phyloP scores from a whole-genome alignment of 495 filamentous ascomycete species.

The Penicillium lividum region DNA sequence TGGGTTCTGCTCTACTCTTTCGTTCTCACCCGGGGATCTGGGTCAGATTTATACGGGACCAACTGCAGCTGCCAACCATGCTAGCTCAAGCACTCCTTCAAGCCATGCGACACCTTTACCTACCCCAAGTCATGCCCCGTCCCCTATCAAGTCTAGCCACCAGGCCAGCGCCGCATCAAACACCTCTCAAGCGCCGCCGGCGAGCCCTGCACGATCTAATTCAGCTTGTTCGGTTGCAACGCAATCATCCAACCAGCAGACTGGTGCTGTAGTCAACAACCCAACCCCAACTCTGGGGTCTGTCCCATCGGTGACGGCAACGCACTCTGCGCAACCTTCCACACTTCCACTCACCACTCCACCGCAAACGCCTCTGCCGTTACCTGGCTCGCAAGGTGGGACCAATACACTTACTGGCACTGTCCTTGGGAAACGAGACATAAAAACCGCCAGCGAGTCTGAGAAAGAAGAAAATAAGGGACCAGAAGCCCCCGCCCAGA shows the following conservation, averaged over 20 bases:
- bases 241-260: conserved; percentile 41
- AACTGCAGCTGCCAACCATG: conserved; percentile 46
- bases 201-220: conserved; percentile 78
- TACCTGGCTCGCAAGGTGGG: conserved; percentile 40
- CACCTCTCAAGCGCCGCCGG: conserved; percentile 57
- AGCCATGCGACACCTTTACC: conserved; percentile 63
- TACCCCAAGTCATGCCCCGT: conserved; percentile 65
- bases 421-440: conserved; percentile 60
- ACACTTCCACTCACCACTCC: conserved; percentile 72
- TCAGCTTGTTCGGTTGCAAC: conserved; percentile 85
- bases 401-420: conserved; percentile 41
- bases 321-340: conserved; percentile 56
- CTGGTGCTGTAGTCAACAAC: conserved; percentile 61
- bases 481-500: conserved; percentile 39
- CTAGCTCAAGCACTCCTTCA: conserved; percentile 46
- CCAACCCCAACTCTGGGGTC: conserved; percentile 73
- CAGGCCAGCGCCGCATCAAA: conserved; percentile 35
- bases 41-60: conserved; percentile 81
- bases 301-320: conserved; percentile 71
- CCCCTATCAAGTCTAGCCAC: conserved; percentile 53
- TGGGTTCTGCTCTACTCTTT: conserved; percentile 91
- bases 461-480: conserved; percentile 64
- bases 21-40: conserved; percentile 81
- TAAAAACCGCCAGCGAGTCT: conserved; percentile 43
- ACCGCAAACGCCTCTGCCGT: conserved; percentile 70